A percentile compares a stretch with the other conserved stretches of the same genome.
phyloP scores from a whole-genome alignment of 2,329 filamentous ascomycete genomes.

The Cytospora paraplurivora region DNA sequence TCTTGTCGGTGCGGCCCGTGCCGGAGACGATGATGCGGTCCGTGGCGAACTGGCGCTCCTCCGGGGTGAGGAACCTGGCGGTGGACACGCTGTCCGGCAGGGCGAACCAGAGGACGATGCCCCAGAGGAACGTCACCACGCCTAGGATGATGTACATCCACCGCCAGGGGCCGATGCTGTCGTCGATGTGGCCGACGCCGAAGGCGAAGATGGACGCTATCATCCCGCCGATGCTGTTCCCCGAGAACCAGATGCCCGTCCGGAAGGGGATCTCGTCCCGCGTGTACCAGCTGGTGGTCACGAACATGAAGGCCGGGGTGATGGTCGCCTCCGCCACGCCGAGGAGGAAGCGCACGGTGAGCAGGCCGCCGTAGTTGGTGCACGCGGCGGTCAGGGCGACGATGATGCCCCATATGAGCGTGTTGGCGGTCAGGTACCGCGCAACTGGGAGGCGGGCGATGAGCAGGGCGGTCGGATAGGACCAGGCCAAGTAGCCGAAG shows the following conservation, averaged over 20 bases:
- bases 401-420: conserved; percentile 53
- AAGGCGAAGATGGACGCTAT: conserved; percentile 55
- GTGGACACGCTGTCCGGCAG: conserved; percentile 57
- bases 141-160: conserved; percentile 63
- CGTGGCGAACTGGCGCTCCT: conserved; percentile 52
- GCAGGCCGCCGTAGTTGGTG: conserved; percentile 50
- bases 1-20: conserved; percentile 53
- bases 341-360: conserved; percentile 55
- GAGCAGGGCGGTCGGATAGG: conserved; percentile 47
- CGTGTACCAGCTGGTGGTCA: conserved; percentile 59
- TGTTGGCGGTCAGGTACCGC: conserved; percentile 50
- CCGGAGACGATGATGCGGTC: conserved; percentile 52
- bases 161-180: conserved; percentile 52
- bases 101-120: conserved; percentile 48
- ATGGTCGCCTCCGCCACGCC: conserved; percentile 58
- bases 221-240: conserved; percentile 52
- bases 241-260: conserved; percentile 59
- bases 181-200: conserved; percentile 55
- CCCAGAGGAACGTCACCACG: conserved; percentile 52
- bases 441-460: conserved; percentile 50
- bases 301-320: conserved; percentile 57
- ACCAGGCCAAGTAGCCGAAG: conserved; percentile 44
- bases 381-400: conserved; percentile 50
- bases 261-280: conserved; percentile 57
- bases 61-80: conserved; percentile 58